Base-by-base conservation (phyloP, 1,139 yeast species). In the Scheffersomyces segobiensis region DNA sequence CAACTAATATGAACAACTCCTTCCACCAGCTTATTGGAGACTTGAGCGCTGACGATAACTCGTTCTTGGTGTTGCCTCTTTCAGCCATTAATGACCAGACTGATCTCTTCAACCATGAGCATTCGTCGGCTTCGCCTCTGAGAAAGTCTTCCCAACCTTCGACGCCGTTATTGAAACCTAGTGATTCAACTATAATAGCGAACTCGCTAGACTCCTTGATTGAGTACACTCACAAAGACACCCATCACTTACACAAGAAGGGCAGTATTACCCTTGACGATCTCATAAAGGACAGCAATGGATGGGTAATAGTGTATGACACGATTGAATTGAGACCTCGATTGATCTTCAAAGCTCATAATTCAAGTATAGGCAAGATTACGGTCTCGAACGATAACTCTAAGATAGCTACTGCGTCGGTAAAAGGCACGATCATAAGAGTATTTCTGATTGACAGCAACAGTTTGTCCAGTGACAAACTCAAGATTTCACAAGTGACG, bases 341-440 rank as follows among this genome's bases (percentile, higher is more conserved):
- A n/a, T 79, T 87, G 59, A 76, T 86, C 17, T 78, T 88, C 62
- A 83, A 83, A 64, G 87, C 89, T 3, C 91, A 87, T 65, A 81
- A 83, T 62, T 75, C 87, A 0, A 77, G 79, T 1, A 63, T 87
- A 22, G 84, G 83, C 26, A 75, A 78, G 32, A 68, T 86, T 17
- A 66, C 82, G 5, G 67, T 86, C 3, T 85, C 88, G 7, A 75
- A 79, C 42, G 85, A 83, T 64, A 87, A 87, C 7, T 71, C 72
- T 18, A 69, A 81, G 47, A 75, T 89, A 24, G 91, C 93, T 0
- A 86, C 93, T 0, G 89, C 93, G 0, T 87, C 92, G 0, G 76
- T 79, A 1, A 88, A 87, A 63, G 96, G 96, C 0, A 89, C 96
- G 0, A 87, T 89, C 4, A 78, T 89, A 0, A 73, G 95, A 53